A percentile compares a stretch with the other conserved stretches of the same genome.
Conservation (phyloP, 1,284 basidiomycete genomes). For the Spongispora temasekensis region DNA sequence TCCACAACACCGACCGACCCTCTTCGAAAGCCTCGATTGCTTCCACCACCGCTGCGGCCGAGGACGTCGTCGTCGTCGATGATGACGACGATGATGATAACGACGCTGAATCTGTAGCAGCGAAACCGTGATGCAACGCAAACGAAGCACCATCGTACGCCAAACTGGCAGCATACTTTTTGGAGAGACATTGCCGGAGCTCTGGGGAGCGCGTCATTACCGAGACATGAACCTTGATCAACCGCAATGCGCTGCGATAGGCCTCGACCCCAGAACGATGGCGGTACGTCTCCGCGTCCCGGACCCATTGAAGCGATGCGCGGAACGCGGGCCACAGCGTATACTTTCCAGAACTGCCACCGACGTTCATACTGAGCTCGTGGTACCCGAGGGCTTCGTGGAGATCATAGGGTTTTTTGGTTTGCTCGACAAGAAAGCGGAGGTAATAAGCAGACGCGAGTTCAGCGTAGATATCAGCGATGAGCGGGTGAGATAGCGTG, state of each 20-base stretch:
- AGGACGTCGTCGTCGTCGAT: no score
- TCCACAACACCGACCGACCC: slow-evolving; percentile 28
- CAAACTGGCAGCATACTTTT: slow-evolving; percentile 12
- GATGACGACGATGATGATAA: no score
- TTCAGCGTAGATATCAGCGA: slow-evolving; percentile 28
- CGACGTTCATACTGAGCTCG: slow-evolving; percentile 24
- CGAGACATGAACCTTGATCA: slow-evolving; percentile 16
- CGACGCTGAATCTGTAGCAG: no score
- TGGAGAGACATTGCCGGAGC: slow-evolving; percentile 20
- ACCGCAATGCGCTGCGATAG: slow-evolving; percentile 23
- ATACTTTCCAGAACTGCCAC: no score
- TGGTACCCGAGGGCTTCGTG: slow-evolving; percentile 29
- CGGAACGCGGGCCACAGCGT: slow-evolving; percentile 23
- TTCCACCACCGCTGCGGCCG: slow-evolving; percentile 14
- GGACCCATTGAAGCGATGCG: slow-evolving; percentile 24
- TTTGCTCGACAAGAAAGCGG: slow-evolving; percentile 24
- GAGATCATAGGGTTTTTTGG: slow-evolving; percentile 25
- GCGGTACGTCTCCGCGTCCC: slow-evolving; percentile 20
- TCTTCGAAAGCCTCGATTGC: slow-evolving; percentile 29
- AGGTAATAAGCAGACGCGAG: slow-evolving; percentile 28
- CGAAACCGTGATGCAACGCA: slow-evolving; percentile 22
- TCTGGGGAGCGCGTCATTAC: slow-evolving; percentile 19
- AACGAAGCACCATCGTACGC: slow-evolving; percentile 24
- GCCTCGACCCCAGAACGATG: slow-evolving; percentile 30
- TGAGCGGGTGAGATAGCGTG: slow-evolving; percentile 17